Conservation (phyloP, 164 flowering plant species). For the Annona cherimola region DNA sequence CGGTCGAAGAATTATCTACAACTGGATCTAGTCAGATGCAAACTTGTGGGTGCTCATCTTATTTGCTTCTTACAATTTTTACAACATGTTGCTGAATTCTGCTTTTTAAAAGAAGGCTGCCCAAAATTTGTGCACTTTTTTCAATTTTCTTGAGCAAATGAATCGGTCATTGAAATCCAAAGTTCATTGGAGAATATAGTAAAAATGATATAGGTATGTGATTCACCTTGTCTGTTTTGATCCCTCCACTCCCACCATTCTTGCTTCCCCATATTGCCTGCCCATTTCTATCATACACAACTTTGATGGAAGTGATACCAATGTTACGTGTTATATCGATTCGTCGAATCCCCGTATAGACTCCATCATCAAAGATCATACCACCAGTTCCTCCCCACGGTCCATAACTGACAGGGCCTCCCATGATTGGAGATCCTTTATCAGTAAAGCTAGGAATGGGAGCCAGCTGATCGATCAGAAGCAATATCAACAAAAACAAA, state of each 20-base stretch:
- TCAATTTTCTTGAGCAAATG: no score
- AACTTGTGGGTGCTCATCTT: no score
- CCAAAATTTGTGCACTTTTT: no score
- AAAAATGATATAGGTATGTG: no score
- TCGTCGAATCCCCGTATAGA: conserved; percentile 56
- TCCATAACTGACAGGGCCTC: conserved; percentile 46
- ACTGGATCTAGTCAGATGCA: no score
- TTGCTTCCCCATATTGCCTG: conserved; percentile 60
- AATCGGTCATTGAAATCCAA: no score
- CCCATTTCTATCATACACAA: conserved; percentile 55
- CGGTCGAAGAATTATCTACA: no score
- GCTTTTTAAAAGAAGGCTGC: no score
- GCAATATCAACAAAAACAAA: background rate
- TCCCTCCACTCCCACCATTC: conserved; percentile 65
- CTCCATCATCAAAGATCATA: conserved; percentile 62
- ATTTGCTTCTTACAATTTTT: no score
- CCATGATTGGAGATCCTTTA: conserved; percentile 18
- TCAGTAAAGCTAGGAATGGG: conserved; percentile 3
- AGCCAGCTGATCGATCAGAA: background rate
- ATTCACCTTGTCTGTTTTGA: conserved; percentile 52
- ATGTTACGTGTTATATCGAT: conserved; percentile 50
- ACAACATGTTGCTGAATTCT: no score
- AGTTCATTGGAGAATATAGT: no score
- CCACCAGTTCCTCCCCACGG: conserved; percentile 93
- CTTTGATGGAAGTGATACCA: conserved; percentile 53